Conservation (phyloP, 2,329 filamentous ascomycete species). For the Achaetomium macrosporum region DNA sequence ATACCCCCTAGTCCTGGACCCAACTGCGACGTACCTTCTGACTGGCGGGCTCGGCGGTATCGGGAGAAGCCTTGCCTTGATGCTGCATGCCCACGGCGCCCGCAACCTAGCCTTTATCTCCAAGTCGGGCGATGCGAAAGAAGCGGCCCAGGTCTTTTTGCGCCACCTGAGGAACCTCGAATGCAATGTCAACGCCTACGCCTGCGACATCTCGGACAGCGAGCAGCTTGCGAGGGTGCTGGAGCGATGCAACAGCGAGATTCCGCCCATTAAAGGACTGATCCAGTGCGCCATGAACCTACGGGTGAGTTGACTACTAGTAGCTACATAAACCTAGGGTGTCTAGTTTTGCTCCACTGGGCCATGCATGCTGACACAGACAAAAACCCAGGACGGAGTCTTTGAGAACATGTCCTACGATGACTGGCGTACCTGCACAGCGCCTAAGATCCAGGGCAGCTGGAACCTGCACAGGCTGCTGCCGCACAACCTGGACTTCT, state of each 20-base stretch:
- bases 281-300: neutral
- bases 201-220: neutral
- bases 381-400: neutral
- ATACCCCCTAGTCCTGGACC: neutral
- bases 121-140: neutral
- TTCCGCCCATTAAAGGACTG: neutral
- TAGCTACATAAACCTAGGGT: no score
- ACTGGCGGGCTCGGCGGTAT: neutral
- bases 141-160: no score
- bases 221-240: no score
- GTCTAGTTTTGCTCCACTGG: no score
- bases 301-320: no score
- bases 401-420: neutral
- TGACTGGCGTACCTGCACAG: neutral
- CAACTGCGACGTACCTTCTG: neutral
- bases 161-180: neutral
- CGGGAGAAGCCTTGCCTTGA: neutral
- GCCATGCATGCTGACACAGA: no score
- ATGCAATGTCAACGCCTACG: neutral
- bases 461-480: neutral
- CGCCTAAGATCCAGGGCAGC: neutral
- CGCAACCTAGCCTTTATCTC: neutral
- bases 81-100: neutral
- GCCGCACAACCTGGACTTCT: neutral
- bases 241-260: neutral